Conservation (phyloP, 345 rosid genomes). For the Camelina laxa region DNA sequence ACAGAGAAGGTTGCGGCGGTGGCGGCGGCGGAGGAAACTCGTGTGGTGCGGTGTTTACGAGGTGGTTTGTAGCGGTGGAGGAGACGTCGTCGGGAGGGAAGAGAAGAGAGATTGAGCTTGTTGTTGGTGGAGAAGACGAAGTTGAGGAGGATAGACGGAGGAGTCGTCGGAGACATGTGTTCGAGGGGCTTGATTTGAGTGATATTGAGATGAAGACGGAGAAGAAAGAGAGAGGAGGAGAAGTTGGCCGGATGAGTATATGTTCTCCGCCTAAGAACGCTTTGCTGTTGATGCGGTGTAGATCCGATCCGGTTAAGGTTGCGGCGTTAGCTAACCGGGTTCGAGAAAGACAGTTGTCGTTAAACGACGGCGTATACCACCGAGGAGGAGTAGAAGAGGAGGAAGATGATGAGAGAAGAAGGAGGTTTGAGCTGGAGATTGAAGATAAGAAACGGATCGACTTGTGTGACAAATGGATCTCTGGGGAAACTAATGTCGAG, state of each 20-base stretch:
- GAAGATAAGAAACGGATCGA: constrained; percentile 47
- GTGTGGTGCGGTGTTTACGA: constrained; percentile 74
- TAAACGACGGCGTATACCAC: constrained; percentile 30
- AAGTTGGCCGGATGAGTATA: constrained; percentile 56
- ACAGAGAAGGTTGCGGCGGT: constrained; percentile 39
- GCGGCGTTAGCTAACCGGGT: constrained; percentile 82
- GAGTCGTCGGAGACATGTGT: constrained; percentile 72
- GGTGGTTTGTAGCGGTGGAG: constrained; percentile 85
- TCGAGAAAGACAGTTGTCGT: constrained; percentile 60
- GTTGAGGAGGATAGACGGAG: constrained; percentile 53
- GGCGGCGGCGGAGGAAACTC: constrained; percentile 53
- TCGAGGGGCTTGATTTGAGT: constrained; percentile 64
- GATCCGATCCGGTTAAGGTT: constrained; percentile 96
- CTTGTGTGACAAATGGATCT: constrained; percentile 42
- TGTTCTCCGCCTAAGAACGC: constrained; percentile 92
- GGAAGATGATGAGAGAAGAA: constrained; percentile 28
- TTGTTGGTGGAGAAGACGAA: constrained; percentile 62
- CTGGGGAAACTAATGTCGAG: constrained; percentile 40
- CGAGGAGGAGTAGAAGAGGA: constrained; percentile 22
- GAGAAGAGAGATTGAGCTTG: constrained; percentile 78
- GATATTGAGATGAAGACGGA: constrained; percentile 50
- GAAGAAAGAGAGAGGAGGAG: constrained; percentile 55
- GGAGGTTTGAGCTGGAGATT: constrained; percentile 42
- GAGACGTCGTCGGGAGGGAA: constrained; percentile 56
- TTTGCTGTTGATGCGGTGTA: constrained; percentile 83